Base-by-base conservation (phyloP, 2,329 filamentous ascomycete species). In the Achaetomium macrosporum region DNA sequence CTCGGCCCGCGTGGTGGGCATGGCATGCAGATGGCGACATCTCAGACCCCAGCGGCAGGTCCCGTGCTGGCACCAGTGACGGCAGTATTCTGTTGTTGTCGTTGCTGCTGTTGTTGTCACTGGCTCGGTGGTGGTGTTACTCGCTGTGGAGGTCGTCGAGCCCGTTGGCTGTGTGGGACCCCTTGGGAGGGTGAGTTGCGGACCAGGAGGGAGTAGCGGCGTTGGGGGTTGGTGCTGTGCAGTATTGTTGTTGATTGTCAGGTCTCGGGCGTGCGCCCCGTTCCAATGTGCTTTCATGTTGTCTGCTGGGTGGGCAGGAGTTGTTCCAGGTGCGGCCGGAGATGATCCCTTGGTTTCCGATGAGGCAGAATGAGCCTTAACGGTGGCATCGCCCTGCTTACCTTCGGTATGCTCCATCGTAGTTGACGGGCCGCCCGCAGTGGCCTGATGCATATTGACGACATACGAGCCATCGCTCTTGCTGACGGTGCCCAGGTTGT, bases 21-120 rank as follows among this genome's bases (percentile, higher is more conserved):
- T 78, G 53, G 60, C 61, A 62, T 81, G 77, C 43, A 61, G 57
- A 62, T 70, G 75, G 4, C 68, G 67, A 63, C 77, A 81, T 9
- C 63, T 57, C 7, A 53, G 46, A 3, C 70, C 73, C 65, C 69
- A 78, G 59, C 67, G 71, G 63, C 77, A 81, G 12, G 64, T 68
- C 7, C 76, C 76, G 39, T 71, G 65, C 47, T 69, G 68, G 62
- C 75, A 77, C 75, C 75, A 81, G 62, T 74, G 67, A 12, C 71
- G 69, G 63, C 77, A 78, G 61, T 65, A 64, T 15, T 41, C 49
- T 12, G 47, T 30, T 12, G 17, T 17, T 20, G 37, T 31, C 8
- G 42, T 20, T 15, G 47, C 33, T 20, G 37, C 15, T 17, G 29
- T 13, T 36, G 50, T 10, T 47, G 17, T 11, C 15, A 17, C 6